Base-by-base conservation (phyloP, 306 rosid species). In the Prunus persica region DNA sequence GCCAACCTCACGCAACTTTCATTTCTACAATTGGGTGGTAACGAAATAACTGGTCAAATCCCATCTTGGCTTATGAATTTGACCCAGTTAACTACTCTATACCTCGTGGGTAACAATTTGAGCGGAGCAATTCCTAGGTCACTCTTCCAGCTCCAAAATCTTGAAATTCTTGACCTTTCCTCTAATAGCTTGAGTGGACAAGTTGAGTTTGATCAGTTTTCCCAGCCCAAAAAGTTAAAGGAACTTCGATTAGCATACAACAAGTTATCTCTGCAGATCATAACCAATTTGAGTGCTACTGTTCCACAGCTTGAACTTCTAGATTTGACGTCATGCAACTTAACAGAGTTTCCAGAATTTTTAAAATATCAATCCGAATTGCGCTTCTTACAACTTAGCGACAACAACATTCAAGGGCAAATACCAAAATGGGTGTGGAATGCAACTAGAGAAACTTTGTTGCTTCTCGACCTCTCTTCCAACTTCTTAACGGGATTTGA, bases 331-430 rank as follows among this genome's bases (percentile, higher is more conserved):
- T 27, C 43, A 0, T 14, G 72, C 47, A 81, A 75, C 69, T 71
- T 84, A 47, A 54, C 41, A 25, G 30, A 19, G 24, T 34, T 78
- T 56, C 68, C 52, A 43, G 75, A 79, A 18, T 79, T 88, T 5
- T 71, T 86, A 0, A 63, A 19, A 1, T 67, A 82, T 69, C 50
- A 69, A 52, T 8, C 63, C 0, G 25, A 8, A 19, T 16, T 73
- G 47, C 57, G 30, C 2, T 3, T 2, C 0, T 27, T 72, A 63
- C 0, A 77, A 51, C 74, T 61, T 69, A 3, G 41, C 67, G 27
- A 14, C 11, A 72, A 72, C 75, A 63, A 52, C 56, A n/a, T 86
- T 8, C 75, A 67, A 0, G 85, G 93, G 13, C 81, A 32, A 22
- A 10, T 88, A 34, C 38, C 38, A 5, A 34, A 34, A 34, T 34